Percentiles rank a stretch among this genome's conserved stretches.
Conservation (phyloP, 2,329 filamentous ascomycete genomes). For the Calonectria leucothoes region DNA sequence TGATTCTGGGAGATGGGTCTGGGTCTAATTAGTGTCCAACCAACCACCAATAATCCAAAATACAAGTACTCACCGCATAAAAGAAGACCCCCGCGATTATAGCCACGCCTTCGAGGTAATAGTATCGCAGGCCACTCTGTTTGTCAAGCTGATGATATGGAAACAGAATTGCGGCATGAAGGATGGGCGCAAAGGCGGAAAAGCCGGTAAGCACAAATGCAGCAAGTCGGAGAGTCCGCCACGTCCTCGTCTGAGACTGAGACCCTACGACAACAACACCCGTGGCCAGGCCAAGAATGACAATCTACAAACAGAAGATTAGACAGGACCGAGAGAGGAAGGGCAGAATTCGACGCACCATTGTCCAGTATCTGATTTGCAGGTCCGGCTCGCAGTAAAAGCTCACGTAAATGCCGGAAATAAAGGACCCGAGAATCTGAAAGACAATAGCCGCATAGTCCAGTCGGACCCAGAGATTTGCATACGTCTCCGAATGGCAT, state of each 20-base stretch:
- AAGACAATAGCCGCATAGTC: slow-evolving; percentile 38
- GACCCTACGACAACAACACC: slow-evolving; percentile 43
- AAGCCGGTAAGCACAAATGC: slow-evolving; percentile 50
- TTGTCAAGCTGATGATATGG: slow-evolving; percentile 41
- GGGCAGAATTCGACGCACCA: slow-evolving; percentile 24
- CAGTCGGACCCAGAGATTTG: slow-evolving; percentile 35
- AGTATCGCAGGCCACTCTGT: slow-evolving; percentile 47
- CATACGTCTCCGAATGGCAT: slow-evolving; percentile 35
- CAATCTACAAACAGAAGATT: slow-evolving; percentile 28
- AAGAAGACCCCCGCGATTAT: slow-evolving; percentile 45
- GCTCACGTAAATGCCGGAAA: slow-evolving; percentile 41
- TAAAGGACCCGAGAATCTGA: slow-evolving; percentile 37
- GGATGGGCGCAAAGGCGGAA: slow-evolving; percentile 50
- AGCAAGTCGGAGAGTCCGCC: slow-evolving; percentile 41
- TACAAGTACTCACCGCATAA: slow-evolving; percentile 55
- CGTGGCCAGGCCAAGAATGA: slow-evolving; percentile 15
- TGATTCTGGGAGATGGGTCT: slow-evolving; percentile 48
- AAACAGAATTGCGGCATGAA: slow-evolving; percentile 47
- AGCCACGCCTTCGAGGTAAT: slow-evolving; percentile 10
- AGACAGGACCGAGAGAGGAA: slow-evolving; percentile 9
- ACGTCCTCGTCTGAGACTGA: slow-evolving; percentile 39
- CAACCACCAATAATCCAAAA: too few species aligned
- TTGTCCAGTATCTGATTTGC: slow-evolving; percentile 42
- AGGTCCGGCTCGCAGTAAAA: slow-evolving; percentile 42
- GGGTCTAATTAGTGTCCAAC: not conserved